These are phyloP conservation scores for Ogataea salicorniae DNA, from an alignment of 805 yeast genomes.

Conservation along the genomic window DNA sequence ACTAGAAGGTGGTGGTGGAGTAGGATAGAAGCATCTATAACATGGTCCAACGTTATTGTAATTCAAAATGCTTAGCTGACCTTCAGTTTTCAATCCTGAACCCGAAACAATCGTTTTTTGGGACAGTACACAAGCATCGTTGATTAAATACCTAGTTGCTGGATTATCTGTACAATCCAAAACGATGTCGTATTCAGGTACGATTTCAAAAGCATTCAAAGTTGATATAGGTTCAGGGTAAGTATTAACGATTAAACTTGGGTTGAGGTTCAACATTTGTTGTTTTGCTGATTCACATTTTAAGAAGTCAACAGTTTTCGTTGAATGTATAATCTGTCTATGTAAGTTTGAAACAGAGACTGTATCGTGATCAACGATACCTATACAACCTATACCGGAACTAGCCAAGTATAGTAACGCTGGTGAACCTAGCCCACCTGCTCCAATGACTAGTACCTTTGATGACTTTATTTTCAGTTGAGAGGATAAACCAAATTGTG, in stretches of 20 bases:
- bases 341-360: conserved; percentile 87
- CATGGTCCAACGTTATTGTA: conserved; percentile 74
- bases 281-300: conserved; percentile 78
- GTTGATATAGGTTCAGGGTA: conserved; percentile 48
- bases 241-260: conserved; percentile 52
- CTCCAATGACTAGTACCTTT: conserved; percentile 77
- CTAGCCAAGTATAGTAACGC: conserved; percentile 80
- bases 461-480: conserved; percentile 58
- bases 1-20: conserved; percentile 79
- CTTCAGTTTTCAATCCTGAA: conserved; percentile 86
- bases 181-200: conserved; percentile 65
- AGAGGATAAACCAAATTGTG: conserved; percentile 55
- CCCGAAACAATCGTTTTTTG: conserved; percentile 81
- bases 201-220: conserved; percentile 57
- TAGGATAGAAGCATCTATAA: conserved; percentile 88
- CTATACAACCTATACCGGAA: conserved; percentile 81
- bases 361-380: conserved; percentile 80
- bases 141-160: conserved; percentile 74
- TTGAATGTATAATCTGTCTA: conserved; percentile 78
- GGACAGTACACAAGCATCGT: conserved; percentile 71
- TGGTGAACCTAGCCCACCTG: conserved; percentile 96
- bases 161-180: conserved; percentile 97
- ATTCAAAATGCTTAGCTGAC: conserved; percentile 78
- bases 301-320: conserved; percentile 56
- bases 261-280: conserved; percentile 55